Evolutionary conservation across 805 yeast species (phyloP).

Genomic region (Pichia thaimueangensis): DNA sequence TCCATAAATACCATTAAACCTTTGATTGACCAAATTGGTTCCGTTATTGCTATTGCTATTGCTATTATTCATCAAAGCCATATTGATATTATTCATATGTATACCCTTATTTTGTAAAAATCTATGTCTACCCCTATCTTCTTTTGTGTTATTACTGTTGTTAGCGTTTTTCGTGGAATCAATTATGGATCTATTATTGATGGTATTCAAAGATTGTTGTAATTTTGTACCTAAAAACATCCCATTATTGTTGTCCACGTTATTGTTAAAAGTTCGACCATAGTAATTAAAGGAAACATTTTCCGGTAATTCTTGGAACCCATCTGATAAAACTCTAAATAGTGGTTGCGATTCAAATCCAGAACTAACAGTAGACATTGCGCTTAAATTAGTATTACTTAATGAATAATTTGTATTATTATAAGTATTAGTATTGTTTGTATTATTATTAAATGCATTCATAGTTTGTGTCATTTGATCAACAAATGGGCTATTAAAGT

Average conservation of each 20-base stretch:
- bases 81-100: slow-evolving; percentile 4
- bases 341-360: no score
- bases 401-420: no score
- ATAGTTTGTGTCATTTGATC: background rate
- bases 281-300: background rate
- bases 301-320: background rate
- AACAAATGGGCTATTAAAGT: background rate
- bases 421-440: no score
- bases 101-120: slow-evolving; percentile 8
- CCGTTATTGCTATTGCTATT: background rate
- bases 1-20: no score
- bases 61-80: background rate
- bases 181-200: slow-evolving; percentile 21
- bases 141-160: slow-evolving; percentile 8
- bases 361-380: no score
- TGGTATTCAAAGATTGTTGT: slow-evolving; percentile 25
- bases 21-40: no score
- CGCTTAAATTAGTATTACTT: no score
- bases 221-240: slow-evolving; percentile 21
- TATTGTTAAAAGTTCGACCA: slow-evolving; percentile 12
- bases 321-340: slow-evolving; percentile 25
- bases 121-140: slow-evolving; percentile 13
- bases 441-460: background rate
- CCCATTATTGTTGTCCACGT: slow-evolving; percentile 12
- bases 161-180: no score